These are phyloP conservation scores for Dovyalis caffra DNA, from an alignment of 345 rosid genomes.

Conservation along the genomic window DNA sequence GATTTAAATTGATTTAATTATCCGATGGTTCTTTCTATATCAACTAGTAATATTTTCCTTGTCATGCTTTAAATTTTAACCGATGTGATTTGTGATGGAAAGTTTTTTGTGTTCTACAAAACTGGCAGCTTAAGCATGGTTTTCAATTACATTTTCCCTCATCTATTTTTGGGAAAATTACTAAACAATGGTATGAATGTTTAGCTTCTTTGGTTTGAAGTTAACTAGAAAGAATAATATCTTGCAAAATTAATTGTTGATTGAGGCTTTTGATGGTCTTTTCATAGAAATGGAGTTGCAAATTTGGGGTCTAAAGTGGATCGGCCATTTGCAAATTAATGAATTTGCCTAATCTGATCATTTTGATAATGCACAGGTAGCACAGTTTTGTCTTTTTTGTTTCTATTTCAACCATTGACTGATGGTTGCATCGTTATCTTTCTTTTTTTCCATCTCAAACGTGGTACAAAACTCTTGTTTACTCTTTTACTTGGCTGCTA, in stretches of 20 bases:
- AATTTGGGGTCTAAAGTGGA: neutral
- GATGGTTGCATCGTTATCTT: too few relatives aligned
- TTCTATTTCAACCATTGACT: too few relatives aligned
- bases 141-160: neutral
- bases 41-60: too few relatives aligned
- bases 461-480: too few relatives aligned
- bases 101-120: too few relatives aligned
- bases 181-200: too few relatives aligned
- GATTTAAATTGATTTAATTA: too few relatives aligned
- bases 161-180: neutral
- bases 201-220: neutral
- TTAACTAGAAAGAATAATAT: neutral
- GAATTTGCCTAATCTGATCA: neutral
- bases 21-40: too few relatives aligned
- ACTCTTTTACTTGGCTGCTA: neutral
- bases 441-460: too few relatives aligned
- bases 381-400: too few relatives aligned
- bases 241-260: neutral
- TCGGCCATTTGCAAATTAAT: neutral
- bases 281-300: neutral
- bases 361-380: too few relatives aligned
- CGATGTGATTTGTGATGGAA: neutral
- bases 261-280: neutral
- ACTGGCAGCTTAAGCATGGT: neutral
- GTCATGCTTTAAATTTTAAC: too few relatives aligned